Conservation (phyloP, 345 rosid species). For the Brassica nigra region DNA sequence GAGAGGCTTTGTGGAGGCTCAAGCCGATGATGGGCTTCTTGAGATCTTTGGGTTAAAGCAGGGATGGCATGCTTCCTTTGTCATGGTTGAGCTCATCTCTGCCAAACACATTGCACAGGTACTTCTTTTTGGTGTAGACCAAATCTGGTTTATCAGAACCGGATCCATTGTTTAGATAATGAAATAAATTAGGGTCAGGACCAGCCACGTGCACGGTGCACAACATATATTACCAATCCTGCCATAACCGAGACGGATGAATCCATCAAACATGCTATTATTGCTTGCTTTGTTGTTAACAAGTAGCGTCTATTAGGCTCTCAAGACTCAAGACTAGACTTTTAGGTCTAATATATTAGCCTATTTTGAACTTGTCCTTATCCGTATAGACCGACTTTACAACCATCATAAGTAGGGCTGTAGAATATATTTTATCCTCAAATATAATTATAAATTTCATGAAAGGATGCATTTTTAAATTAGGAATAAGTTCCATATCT, state of each 20-base stretch:
- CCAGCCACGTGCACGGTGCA: slow-evolving; percentile 5
- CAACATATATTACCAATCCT: neutral
- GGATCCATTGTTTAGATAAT: neutral
- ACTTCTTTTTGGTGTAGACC: slow-evolving; percentile 7
- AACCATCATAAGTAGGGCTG: slow-evolving; percentile 13
- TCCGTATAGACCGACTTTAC: neutral
- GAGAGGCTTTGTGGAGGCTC: slow-evolving; percentile 96
- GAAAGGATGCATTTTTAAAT: neutral
- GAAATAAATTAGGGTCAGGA: neutral
- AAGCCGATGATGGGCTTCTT: slow-evolving; percentile 88
- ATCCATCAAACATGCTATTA: slow-evolving; percentile 1
- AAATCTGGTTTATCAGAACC: neutral
- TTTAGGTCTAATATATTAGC: neutral
- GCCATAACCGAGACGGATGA: neutral
- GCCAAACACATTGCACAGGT: slow-evolving; percentile 99
- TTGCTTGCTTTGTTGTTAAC: slow-evolving; percentile 1
- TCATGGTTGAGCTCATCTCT: slow-evolving; percentile 97
- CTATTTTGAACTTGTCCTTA: neutral
- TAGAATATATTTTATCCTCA: slow-evolving; percentile 3
- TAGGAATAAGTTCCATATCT: neutral
- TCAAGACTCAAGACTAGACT: slow-evolving; percentile 14
- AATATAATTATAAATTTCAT: neutral
- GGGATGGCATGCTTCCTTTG: slow-evolving; percentile 99
- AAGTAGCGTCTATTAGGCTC: neutral
- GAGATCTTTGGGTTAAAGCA: slow-evolving; percentile 97